Conservation (phyloP, 202 grass and related monocot genomes). For the Saccharum hybrid region DNA sequence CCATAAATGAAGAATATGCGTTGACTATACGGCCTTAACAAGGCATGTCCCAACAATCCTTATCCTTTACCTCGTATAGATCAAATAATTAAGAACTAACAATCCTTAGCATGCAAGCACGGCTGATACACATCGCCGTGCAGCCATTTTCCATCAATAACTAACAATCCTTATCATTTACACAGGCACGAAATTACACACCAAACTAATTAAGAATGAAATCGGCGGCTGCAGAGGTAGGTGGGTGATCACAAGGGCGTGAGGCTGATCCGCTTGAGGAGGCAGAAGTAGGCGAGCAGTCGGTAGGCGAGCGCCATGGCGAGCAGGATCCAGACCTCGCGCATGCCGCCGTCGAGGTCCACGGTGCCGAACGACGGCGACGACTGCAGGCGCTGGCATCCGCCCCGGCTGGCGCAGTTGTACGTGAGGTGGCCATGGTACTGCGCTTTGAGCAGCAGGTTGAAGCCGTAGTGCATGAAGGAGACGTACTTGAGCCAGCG, state of each 20-base stretch:
- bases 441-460: slow-evolving; percentile 85
- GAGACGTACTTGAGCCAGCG: slow-evolving; percentile 89
- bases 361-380: slow-evolving; percentile 88
- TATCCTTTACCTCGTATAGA: too few species aligned
- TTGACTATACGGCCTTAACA: too few species aligned
- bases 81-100: too few species aligned
- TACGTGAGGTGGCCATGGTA: slow-evolving; percentile 77
- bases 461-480: slow-evolving; percentile 95
- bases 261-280: slow-evolving; percentile 66
- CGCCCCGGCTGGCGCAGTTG: slow-evolving; percentile 59
- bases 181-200: not conserved
- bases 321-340: slow-evolving; percentile 74
- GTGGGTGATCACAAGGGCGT: slow-evolving; percentile 55
- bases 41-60: too few species aligned
- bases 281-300: slow-evolving; percentile 77
- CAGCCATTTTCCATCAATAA: not conserved
- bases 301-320: slow-evolving; percentile 83
- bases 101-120: not conserved
- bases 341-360: slow-evolving; percentile 61
- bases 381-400: slow-evolving; percentile 69
- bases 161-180: not conserved
- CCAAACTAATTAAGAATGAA: not conserved
- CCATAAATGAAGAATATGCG: too few species aligned
- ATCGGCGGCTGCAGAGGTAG: not conserved
- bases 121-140: not conserved